phyloP scores from a whole-genome alignment of 2,329 filamentous ascomycete species.

The Fusarium praegraminearum region DNA sequence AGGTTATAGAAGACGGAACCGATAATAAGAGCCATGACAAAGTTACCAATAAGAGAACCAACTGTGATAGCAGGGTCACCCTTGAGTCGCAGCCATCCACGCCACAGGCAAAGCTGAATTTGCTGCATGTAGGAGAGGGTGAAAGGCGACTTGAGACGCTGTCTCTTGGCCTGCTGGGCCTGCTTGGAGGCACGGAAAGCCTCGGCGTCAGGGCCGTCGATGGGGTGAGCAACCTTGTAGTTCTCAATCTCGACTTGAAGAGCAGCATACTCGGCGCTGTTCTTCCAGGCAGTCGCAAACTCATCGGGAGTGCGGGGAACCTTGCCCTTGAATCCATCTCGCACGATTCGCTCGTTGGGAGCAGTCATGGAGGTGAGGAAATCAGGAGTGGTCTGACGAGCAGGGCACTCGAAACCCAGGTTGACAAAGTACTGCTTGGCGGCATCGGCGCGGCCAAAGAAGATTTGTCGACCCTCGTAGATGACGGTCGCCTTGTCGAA shows the following conservation, averaged over 20 bases:
- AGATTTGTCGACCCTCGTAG: slow-evolving; percentile 72
- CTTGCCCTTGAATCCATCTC: slow-evolving; percentile 66
- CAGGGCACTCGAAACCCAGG: slow-evolving; percentile 75
- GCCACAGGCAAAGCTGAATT: slow-evolving; percentile 80
- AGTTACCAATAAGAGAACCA: slow-evolving; percentile 77
- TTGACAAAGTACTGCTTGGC: slow-evolving; percentile 75
- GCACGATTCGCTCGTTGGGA: slow-evolving; percentile 66
- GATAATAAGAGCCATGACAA: slow-evolving; percentile 81
- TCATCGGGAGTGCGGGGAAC: slow-evolving; percentile 71
- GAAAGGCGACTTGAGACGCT: slow-evolving; percentile 80
- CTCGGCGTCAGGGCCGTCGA: slow-evolving; percentile 67
- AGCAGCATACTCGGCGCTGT: slow-evolving; percentile 62
- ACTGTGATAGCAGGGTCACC: slow-evolving; percentile 83
- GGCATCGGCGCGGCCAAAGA: slow-evolving; percentile 69
- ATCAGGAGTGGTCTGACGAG: slow-evolving; percentile 76
- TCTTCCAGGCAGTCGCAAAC: slow-evolving; percentile 70
- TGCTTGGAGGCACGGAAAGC: slow-evolving; percentile 67
- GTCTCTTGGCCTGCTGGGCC: slow-evolving; percentile 67
- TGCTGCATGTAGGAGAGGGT: slow-evolving; percentile 84
- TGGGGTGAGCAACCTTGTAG: slow-evolving; percentile 65
- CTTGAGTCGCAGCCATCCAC: slow-evolving; percentile 80
- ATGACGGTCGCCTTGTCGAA: slow-evolving; percentile 71
- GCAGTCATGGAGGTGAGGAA: slow-evolving; percentile 79
- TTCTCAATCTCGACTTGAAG: slow-evolving; percentile 67
- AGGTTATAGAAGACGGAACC: slow-evolving; percentile 86